Evolutionary conservation across 2,329 filamentous ascomycete genomes (phyloP), one percentile per base, ranked within the genome.

Genomic region (Rasamsonia emersonii): DNA sequence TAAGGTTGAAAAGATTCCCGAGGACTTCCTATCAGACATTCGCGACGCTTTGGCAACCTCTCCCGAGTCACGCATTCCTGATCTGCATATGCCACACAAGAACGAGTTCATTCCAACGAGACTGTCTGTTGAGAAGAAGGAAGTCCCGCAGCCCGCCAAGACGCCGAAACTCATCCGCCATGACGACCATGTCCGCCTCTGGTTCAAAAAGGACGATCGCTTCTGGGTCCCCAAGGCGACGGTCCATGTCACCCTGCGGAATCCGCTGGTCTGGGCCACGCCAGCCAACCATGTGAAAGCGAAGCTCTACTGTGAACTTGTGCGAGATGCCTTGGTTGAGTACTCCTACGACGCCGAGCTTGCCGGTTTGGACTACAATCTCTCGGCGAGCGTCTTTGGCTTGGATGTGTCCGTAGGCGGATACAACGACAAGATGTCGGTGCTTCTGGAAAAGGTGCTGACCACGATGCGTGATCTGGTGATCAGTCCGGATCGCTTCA

Each of bases 221-320:
- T 98, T 96, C 60, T 96, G 89, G 88, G 91, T 96, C 7, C 91
- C 91, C 6, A 94, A 93, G 58, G 91, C 85, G 3, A 91, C 86
- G 37, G 67, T 96, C 11, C 75, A 86, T 43, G 75, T 94, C 42
- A 85, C 79, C 45, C 70, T 93, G 43, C 76, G 79, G 46, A 93
- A 80, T 37, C 82, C 86, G 0, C 61, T 93, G 27, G 77, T 83
- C n/a, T 79, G 77, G 53, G 73, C 83, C 2, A 86, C 83, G 4
- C 82, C 86, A 2, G 78, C 82, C 35, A 88, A 82, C 40, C 70
- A 75, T 18, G 77, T 93, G 38, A 86, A 91, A 51, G 75, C 82
- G 2, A 77, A 76, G 36, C 61, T 98, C 4, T 95, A 85, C 54
- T 81, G 82, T 3, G 84, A 91, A 44, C 68, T 96, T 11, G 85